phyloP scores from a whole-genome alignment of 805 yeast genomes.

The Nakazawaea pomicola region DNA sequence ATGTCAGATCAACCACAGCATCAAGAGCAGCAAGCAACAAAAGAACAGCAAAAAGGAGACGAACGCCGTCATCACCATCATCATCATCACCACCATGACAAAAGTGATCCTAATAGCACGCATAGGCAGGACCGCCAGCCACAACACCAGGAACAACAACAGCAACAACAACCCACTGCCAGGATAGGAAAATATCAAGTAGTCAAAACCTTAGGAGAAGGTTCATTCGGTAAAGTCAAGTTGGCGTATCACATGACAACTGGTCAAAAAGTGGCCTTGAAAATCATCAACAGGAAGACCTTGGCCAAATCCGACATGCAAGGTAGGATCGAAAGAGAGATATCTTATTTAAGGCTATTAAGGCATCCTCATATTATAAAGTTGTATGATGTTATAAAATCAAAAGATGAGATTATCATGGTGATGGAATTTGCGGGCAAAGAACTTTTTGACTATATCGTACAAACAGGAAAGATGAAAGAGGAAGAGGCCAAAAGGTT shows the following conservation, averaged over 20 bases:
- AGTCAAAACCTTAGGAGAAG: constrained; percentile 90
- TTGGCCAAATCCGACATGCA: constrained; percentile 95
- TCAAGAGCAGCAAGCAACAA: constrained; percentile 9
- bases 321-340: constrained; percentile 92
- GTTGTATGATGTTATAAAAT: constrained; percentile 89
- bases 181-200: constrained; percentile 91
- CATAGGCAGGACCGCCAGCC: neutral
- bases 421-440: constrained; percentile 97
- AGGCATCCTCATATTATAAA: constrained; percentile 97
- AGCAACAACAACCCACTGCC: constrained; percentile 17
- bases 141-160: constrained; percentile 12
- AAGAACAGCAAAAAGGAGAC: constrained; percentile 15
- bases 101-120: constrained; percentile 6
- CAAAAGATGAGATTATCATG: constrained; percentile 94
- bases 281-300: constrained; percentile 88
- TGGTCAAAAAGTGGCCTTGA: constrained; percentile 87
- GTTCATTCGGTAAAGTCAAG: constrained; percentile 95
- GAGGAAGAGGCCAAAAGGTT: constrained; percentile 90
- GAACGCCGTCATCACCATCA: constrained; percentile 18
- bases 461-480: constrained; percentile 87
- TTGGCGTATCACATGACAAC: constrained; percentile 86
- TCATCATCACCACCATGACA: constrained; percentile 17
- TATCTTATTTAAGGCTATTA: constrained; percentile 77
- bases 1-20: neutral
- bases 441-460: constrained; percentile 92